A percentile compares a stretch with the other conserved stretches of the same genome.
Conservation (phyloP, 768 basidiomycete species). For the Suillus luteus region DNA sequence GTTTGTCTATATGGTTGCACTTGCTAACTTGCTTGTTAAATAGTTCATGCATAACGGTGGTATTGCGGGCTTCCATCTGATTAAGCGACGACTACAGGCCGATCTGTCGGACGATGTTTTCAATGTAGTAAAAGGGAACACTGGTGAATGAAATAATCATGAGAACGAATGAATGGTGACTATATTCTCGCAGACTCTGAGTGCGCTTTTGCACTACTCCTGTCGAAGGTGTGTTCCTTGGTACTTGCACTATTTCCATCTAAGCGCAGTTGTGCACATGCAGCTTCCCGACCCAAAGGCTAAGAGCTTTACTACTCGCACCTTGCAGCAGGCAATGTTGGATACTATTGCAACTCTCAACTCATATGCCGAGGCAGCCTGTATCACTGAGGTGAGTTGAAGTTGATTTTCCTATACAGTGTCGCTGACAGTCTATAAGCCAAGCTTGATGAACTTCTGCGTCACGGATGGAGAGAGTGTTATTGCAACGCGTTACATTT, state of each 20-base stretch:
- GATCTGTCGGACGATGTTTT: conserved; percentile 83
- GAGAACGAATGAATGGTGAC: neutral
- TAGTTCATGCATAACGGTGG: conserved; percentile 98
- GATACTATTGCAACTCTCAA: conserved; percentile 85
- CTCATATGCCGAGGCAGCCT: conserved; percentile 66
- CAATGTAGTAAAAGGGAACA: conserved; percentile 88
- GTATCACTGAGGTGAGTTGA: conserved; percentile 63
- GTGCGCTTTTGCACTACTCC: conserved; percentile 93
- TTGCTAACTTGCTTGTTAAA: conserved; percentile 5
- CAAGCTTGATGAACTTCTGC: conserved; percentile 93
- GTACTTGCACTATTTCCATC: neutral
- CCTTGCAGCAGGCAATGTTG: conserved; percentile 83
- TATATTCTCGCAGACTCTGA: conserved; percentile 70
- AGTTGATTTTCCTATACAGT: conserved; percentile 9
- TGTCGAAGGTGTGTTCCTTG: conserved; percentile 63
- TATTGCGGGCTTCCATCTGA: conserved; percentile 78
- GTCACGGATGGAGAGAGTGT: conserved; percentile 95
- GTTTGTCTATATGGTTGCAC: neutral
- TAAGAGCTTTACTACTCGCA: conserved; percentile 66
- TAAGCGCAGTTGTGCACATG: conserved; percentile 11
- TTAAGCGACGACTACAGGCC: conserved; percentile 82
- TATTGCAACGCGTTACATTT: conserved; percentile 93
- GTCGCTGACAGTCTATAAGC: conserved; percentile 42
- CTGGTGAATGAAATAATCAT: conserved; percentile 50
- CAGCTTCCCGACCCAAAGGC: conserved; percentile 84